phyloP scores from a whole-genome alignment of 2,329 filamentous ascomycete species.

The Beauveria caledonica region DNA sequence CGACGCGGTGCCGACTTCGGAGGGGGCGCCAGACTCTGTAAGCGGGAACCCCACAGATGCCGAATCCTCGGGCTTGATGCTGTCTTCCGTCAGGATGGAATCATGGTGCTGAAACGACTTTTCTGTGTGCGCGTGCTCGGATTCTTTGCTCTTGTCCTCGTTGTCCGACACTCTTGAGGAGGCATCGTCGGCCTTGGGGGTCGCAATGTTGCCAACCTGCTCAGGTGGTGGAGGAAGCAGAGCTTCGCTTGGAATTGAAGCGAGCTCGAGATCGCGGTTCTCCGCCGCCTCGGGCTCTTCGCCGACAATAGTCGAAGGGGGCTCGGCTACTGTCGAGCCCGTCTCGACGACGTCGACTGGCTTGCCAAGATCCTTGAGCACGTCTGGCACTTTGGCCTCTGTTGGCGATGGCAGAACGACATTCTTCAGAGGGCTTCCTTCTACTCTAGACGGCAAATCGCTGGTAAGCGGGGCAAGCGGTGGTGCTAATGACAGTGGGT shows the following conservation, averaged over 20 bases:
- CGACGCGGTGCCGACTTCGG: slow-evolving; percentile 19
- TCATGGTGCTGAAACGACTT: slow-evolving; percentile 22
- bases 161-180: slow-evolving; percentile 18
- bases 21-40: slow-evolving; percentile 23
- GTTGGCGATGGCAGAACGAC: slow-evolving; percentile 40
- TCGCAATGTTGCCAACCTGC: slow-evolving; percentile 32
- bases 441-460: slow-evolving; percentile 29
- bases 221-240: slow-evolving; percentile 30
- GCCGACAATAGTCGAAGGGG: slow-evolving; percentile 24
- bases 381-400: slow-evolving; percentile 19
- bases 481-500: slow-evolving; percentile 25
- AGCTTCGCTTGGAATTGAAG: slow-evolving; percentile 12
- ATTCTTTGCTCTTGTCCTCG: slow-evolving; percentile 20
- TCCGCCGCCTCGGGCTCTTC: slow-evolving; percentile 21
- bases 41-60: slow-evolving; percentile 24
- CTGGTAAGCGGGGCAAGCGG: slow-evolving; percentile 20
- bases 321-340: slow-evolving; percentile 22
- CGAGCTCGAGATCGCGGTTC: slow-evolving; percentile 18
- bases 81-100: slow-evolving; percentile 30
- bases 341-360: slow-evolving; percentile 11
- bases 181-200: slow-evolving; percentile 23
- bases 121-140: slow-evolving; percentile 16
- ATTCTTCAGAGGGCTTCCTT: slow-evolving; percentile 47
- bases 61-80: slow-evolving; percentile 31
- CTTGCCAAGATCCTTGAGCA: neutral